Conservation (phyloP, 2,329 filamentous ascomycete genomes). For the Aspergillus intermedius region DNA sequence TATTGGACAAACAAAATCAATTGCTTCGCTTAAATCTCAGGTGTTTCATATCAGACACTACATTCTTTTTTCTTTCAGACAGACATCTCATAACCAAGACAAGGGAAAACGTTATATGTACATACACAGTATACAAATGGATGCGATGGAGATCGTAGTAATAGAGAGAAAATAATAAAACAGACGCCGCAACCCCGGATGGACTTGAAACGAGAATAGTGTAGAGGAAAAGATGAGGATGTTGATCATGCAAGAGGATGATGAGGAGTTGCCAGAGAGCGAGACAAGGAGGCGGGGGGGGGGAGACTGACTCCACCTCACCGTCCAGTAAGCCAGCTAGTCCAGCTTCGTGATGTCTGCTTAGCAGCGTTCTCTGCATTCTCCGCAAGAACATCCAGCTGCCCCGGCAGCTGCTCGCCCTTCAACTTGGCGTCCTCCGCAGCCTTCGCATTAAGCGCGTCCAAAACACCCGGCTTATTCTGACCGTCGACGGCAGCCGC, state of each 20-base stretch:
- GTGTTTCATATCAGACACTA: not conserved
- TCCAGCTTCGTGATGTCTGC: slow-evolving; percentile 32
- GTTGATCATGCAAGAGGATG: slow-evolving; percentile 7
- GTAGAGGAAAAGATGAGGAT: slow-evolving; percentile 5
- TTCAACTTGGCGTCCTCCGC: slow-evolving; percentile 16
- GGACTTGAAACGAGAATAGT: slow-evolving; percentile 15
- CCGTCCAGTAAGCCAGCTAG: slow-evolving; percentile 34
- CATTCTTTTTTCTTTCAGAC: not conserved
- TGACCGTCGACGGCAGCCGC: not conserved
- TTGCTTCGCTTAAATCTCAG: not conserved
- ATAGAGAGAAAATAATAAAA: slow-evolving; percentile 1
- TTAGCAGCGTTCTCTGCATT: slow-evolving; percentile 32
- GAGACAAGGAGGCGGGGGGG: not conserved
- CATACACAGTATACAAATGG: slow-evolving; percentile 27
- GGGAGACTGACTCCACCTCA: slow-evolving; percentile 10
- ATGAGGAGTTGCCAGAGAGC: not conserved
- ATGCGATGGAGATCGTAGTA: not conserved
- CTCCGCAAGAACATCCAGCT: slow-evolving; percentile 29
- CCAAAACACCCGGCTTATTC: slow-evolving; percentile 24
- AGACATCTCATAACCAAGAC: not conserved
- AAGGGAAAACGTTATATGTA: slow-evolving; percentile 11
- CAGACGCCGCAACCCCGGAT: slow-evolving; percentile 27
- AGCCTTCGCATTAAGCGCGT: slow-evolving; percentile 32
- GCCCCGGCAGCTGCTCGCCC: slow-evolving; percentile 14
- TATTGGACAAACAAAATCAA: not conserved